These are phyloP conservation scores for Trichoderma arundinaceum DNA, from an alignment of 2,329 filamentous ascomycete genomes.

Conservation along the genomic window DNA sequence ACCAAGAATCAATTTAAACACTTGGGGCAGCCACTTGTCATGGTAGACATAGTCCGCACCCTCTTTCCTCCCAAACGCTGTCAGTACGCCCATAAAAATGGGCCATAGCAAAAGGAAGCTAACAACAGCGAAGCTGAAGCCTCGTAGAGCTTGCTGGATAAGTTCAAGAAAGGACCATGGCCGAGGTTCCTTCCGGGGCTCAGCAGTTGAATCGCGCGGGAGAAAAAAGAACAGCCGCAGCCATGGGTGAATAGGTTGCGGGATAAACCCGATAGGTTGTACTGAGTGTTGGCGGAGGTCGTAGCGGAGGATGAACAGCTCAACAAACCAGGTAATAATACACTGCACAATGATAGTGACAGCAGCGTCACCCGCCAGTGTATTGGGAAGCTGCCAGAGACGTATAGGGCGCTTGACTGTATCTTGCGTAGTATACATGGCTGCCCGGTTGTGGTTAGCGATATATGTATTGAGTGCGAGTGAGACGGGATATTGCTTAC, in stretches of 20 bases:
- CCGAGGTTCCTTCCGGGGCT: background rate
- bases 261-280: conserved; percentile 15
- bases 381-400: conserved; percentile 25
- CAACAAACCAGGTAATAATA: conserved; percentile 24
- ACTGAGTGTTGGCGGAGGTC: conserved; percentile 12
- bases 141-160: conserved; percentile 13
- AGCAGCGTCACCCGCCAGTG: conserved; percentile 14
- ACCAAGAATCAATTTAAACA: conserved; percentile 18
- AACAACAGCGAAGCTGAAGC: conserved; percentile 13
- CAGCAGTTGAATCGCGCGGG: background rate
- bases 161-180: conserved; percentile 1
- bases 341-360: conserved; percentile 23
- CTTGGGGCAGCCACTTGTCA: conserved; percentile 15
- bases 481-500: background rate
- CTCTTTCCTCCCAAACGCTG: conserved; percentile 13
- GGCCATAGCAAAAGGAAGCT: conserved; percentile 18
- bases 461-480: background rate
- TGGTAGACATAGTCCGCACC: conserved; percentile 14
- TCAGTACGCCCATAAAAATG: conserved; percentile 16
- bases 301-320: conserved; percentile 21
- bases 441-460: background rate
- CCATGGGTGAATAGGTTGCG: background rate
- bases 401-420: conserved; percentile 9
- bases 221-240: conserved; percentile 20
- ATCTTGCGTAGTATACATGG: conserved; percentile 23